Percentiles rank a stretch among this genome's conserved stretches.
Conservation (phyloP, 495 filamentous ascomycete genomes). For the Darksidea phi region DNA sequence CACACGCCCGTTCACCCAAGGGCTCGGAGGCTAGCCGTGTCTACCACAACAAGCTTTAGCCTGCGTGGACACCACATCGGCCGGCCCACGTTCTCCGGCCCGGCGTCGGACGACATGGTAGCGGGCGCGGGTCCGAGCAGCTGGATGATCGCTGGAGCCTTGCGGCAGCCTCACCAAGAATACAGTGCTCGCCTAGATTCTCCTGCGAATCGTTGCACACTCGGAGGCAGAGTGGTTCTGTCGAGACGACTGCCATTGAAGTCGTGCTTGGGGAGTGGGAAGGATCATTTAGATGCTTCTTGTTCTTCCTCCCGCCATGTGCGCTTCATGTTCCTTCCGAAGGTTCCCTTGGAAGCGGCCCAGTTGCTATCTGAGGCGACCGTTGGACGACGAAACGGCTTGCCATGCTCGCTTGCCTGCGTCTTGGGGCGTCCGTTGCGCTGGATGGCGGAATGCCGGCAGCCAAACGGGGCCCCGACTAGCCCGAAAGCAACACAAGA, state of each 20-base stretch:
- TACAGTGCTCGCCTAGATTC: not conserved
- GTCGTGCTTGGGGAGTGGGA: not conserved
- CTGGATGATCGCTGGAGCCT: not conserved
- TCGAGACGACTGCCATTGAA: not conserved
- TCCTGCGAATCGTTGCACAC: not conserved
- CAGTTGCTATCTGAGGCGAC: not conserved
- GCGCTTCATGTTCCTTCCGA: not conserved
- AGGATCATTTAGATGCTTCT: constrained; percentile 1
- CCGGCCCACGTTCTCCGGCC: not conserved
- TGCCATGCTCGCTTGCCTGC: not conserved
- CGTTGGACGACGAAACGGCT: no score
- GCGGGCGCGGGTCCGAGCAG: not conserved
- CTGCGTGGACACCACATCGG: not conserved
- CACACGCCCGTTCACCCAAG: no score
- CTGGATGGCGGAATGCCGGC: constrained; percentile 1
- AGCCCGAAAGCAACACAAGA: not conserved
- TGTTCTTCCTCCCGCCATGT: not conserved
- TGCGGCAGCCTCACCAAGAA: constrained; percentile 2
- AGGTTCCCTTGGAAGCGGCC: not conserved
- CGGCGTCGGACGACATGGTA: constrained; percentile 1
- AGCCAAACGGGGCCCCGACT: not conserved
- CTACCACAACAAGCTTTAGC: not conserved
- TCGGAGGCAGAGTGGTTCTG: not conserved
- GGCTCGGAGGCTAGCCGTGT: no score
- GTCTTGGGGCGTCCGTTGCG: not conserved